Conservation (phyloP, 2,329 filamentous ascomycete species). For the Ophiostoma quercus region DNA sequence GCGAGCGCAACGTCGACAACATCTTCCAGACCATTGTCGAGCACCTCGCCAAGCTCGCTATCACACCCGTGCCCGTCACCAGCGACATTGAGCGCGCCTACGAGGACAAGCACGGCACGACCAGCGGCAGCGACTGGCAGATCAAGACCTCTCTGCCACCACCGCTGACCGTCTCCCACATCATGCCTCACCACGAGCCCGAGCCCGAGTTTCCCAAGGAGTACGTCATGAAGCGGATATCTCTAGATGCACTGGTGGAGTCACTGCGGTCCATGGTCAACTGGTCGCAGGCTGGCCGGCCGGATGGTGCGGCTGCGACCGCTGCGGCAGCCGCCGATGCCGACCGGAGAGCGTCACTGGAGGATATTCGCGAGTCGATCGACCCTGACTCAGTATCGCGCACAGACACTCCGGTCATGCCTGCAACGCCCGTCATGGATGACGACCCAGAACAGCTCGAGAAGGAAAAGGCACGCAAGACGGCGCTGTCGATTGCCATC, state of each 20-base stretch:
- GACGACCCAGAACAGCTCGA: slow-evolving; percentile 95
- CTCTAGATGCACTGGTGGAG: slow-evolving; percentile 82
- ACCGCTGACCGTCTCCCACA: slow-evolving; percentile 73
- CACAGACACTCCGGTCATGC: slow-evolving; percentile 53
- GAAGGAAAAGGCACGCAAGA: slow-evolving; percentile 90
- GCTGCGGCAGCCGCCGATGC: slow-evolving; percentile 39
- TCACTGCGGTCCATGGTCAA: slow-evolving; percentile 84
- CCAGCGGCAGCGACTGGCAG: slow-evolving; percentile 71
- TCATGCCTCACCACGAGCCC: slow-evolving; percentile 53
- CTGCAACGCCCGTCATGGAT: slow-evolving; percentile 61
- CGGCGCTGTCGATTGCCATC: slow-evolving; percentile 81
- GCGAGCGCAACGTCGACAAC: slow-evolving; percentile 90
- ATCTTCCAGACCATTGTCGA: slow-evolving; percentile 95
- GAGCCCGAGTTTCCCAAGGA: slow-evolving; percentile 78
- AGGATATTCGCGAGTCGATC: slow-evolving; percentile 63
- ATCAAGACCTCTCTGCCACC: slow-evolving; percentile 79
- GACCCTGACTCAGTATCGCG: slow-evolving; percentile 67
- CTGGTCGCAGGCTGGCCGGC: slow-evolving; percentile 67
- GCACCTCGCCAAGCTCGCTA: slow-evolving; percentile 83
- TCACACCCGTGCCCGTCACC: slow-evolving; percentile 68
- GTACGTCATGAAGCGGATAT: slow-evolving; percentile 84
- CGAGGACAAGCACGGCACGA: slow-evolving; percentile 67
- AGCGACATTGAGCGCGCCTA: slow-evolving; percentile 78
- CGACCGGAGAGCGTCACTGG: slow-evolving; percentile 50
- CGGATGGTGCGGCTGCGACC: slow-evolving; percentile 46